Conservation (phyloP, 1,284 basidiomycete genomes). For the Singerocomus rubriflavus region DNA sequence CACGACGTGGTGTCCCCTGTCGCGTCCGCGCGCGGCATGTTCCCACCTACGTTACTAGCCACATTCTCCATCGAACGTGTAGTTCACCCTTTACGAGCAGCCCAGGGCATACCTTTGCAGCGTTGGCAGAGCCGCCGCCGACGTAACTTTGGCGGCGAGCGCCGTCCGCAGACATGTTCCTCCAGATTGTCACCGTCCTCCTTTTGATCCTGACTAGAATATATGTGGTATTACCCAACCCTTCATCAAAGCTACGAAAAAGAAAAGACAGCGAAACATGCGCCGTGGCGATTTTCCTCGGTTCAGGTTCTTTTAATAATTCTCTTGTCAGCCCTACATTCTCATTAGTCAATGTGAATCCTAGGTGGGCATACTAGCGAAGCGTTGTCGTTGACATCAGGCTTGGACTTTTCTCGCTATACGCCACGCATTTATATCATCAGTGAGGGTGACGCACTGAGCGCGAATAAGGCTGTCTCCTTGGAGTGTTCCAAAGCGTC, state of each 20-base stretch:
- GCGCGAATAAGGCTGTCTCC: conserved; percentile 63
- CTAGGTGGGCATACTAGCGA: conserved; percentile 95
- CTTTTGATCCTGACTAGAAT: conserved; percentile 22
- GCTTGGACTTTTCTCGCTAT: conserved; percentile 78
- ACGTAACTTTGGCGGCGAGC: not conserved
- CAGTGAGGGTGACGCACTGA: conserved; percentile 80
- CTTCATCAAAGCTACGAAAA: conserved; percentile 12
- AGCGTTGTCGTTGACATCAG: conserved; percentile 72
- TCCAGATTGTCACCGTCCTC: conserved; percentile 11
- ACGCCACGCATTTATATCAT: conserved; percentile 78
- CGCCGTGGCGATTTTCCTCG: conserved; percentile 54
- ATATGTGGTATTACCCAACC: conserved; percentile 17
- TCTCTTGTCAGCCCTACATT: not conserved
- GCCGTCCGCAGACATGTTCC: conserved; percentile 15
- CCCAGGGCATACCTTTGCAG: not conserved
- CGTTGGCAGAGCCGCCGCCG: not conserved
- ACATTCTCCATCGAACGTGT: not conserved
- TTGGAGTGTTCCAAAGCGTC: conserved; percentile 54
- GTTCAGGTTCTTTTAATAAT: conserved; percentile 45
- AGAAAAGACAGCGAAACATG: conserved; percentile 31
- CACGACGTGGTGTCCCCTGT: not conserved
- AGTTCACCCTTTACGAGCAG: not conserved
- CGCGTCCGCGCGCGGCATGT: conserved; percentile 2
- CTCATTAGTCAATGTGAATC: conserved; percentile 10
- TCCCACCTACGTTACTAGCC: conserved; percentile 15